Conservation (phyloP, 257 asterid species). For the Fraxinus americana region DNA sequence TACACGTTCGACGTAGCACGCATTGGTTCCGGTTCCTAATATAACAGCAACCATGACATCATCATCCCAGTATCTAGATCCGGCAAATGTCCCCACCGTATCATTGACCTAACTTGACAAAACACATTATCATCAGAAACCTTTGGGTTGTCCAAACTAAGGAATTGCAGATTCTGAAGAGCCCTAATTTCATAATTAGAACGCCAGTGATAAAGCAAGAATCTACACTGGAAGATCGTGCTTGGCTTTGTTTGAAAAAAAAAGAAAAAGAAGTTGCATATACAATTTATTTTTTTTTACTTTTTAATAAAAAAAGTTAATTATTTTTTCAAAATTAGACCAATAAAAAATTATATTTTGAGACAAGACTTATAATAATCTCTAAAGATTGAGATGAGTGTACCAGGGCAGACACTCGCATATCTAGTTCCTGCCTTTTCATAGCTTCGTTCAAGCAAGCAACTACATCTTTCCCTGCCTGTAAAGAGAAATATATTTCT, state of each 20-base stretch:
- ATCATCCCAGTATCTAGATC: slow-evolving; percentile 78
- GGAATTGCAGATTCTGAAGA: neutral
- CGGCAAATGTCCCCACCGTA: slow-evolving; percentile 79
- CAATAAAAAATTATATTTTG: too few species aligned
- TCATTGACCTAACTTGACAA: slow-evolving; percentile 73
- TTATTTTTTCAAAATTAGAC: neutral
- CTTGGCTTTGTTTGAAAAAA: neutral
- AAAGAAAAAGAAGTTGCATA: neutral
- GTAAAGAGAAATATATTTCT: slow-evolving; percentile 18
- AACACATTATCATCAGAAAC: slow-evolving; percentile 14
- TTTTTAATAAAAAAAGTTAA: neutral
- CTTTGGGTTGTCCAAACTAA: neutral
- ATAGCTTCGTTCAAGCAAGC: slow-evolving; percentile 76
- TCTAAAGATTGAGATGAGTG: slow-evolving; percentile 17
- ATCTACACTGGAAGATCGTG: neutral
- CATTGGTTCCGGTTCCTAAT: slow-evolving; percentile 81
- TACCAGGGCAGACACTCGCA: slow-evolving; percentile 83
- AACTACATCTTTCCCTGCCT: slow-evolving; percentile 85
- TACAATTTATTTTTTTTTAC: neutral
- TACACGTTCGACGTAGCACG: slow-evolving; percentile 65
- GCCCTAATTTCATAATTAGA: neutral
- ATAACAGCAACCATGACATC: slow-evolving; percentile 83
- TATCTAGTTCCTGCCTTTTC: slow-evolving; percentile 60
- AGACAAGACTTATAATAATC: neutral
- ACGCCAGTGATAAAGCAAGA: slow-evolving; percentile 3